A percentile compares a stretch with the other conserved stretches of the same genome.
Conservation (phyloP, 139 green algal species). For the Closterium sp. region DNA sequence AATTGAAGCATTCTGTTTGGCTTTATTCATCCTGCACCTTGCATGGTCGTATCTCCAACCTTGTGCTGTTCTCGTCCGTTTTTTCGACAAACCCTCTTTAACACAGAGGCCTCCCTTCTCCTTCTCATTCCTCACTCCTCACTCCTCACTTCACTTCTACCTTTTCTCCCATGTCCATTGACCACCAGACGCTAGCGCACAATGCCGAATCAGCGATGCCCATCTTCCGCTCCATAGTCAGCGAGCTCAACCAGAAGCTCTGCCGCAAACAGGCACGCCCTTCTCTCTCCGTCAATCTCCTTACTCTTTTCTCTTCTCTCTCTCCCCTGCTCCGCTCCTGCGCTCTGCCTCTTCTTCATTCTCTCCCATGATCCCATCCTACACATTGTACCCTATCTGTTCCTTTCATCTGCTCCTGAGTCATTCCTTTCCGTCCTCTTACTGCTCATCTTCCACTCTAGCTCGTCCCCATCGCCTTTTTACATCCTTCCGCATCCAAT, state of each 20-base stretch:
- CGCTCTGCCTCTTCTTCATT: too few relatives aligned
- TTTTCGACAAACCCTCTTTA: background rate
- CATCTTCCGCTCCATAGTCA: background rate
- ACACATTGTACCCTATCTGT: too few relatives aligned
- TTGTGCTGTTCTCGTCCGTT: background rate
- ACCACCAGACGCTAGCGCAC: background rate
- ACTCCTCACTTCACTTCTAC: too few relatives aligned
- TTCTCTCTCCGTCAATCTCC: background rate
- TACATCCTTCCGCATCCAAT: too few relatives aligned
- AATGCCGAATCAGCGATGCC: background rate
- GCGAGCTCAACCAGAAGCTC: conserved; percentile 27
- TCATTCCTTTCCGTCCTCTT: too few relatives aligned
- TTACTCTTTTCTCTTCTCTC: background rate
- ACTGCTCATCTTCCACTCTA: too few relatives aligned
- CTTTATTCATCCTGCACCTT: background rate
- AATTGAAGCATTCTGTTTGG: too few relatives aligned
- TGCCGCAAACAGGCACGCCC: background rate
- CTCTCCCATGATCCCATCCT: too few relatives aligned
- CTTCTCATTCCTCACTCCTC: background rate
- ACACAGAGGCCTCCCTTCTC: background rate
- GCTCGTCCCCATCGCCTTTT: too few relatives aligned
- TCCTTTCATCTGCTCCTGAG: too few relatives aligned
- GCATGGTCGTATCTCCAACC: background rate
- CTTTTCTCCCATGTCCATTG: too few relatives aligned
- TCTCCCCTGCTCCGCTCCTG: background rate